Conservation (phyloP, 2,329 filamentous ascomycete species). For the Venturia effusa region DNA sequence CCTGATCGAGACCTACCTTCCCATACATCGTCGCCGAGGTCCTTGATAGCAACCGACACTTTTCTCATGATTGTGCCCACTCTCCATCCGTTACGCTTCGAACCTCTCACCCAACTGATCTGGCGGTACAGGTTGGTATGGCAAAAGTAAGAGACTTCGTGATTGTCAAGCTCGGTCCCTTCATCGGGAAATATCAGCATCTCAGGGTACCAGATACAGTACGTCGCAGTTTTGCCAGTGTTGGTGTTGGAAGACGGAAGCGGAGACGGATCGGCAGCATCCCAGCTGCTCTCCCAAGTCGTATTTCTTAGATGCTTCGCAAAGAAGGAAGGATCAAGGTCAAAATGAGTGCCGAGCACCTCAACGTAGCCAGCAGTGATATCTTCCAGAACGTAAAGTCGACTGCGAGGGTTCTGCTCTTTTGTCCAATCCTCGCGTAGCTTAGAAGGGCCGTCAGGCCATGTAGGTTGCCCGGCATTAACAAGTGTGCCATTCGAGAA, state of each 20-base stretch:
- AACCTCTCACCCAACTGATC: not conserved
- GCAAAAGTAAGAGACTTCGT: not conserved
- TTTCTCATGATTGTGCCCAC: not conserved
- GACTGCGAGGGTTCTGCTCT: not conserved
- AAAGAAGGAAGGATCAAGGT: not conserved
- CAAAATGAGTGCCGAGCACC: not conserved
- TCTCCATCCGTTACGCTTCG: not conserved
- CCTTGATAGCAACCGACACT: not conserved
- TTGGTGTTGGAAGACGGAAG: not conserved
- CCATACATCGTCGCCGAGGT: not conserved
- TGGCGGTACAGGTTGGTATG: not conserved
- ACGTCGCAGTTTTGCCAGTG: not conserved
- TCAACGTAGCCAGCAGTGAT: not conserved
- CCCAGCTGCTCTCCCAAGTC: not conserved
- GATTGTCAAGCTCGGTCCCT: not conserved
- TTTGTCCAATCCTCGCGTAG: not conserved
- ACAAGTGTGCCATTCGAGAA: not conserved
- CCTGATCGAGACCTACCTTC: not conserved
- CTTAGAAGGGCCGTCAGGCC: not conserved
- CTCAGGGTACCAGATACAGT: not conserved
- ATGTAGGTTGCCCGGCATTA: not conserved
- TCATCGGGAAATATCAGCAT: not conserved
- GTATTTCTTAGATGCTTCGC: not conserved
- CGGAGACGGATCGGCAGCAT: not conserved
- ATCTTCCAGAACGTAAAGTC: not conserved